A percentile compares a stretch with the other conserved stretches of the same genome.
phyloP scores from a whole-genome alignment of 352 stramenopile genomes.

The Phytophthora quininea region DNA sequence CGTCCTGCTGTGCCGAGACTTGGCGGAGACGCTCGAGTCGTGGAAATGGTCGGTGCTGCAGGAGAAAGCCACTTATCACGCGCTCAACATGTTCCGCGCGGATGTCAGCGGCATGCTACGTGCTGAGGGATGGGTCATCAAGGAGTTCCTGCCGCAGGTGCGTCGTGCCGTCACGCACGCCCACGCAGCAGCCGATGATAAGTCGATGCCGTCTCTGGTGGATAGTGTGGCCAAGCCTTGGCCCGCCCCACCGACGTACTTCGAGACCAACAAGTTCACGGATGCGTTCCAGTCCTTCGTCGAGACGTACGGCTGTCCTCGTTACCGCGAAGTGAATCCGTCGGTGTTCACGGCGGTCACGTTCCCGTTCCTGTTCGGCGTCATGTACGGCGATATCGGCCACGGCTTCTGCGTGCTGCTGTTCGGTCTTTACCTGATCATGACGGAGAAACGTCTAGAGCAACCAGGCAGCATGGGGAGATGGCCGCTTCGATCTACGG shows the following conservation, averaged over 20 bases:
- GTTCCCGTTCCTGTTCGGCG: constrained; percentile 99
- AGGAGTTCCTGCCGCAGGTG: constrained; percentile 79
- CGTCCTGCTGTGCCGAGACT: constrained; percentile 92
- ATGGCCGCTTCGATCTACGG: constrained; percentile 92
- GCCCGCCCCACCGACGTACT: constrained; percentile 97
- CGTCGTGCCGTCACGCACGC: constrained; percentile 87
- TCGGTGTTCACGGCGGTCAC: constrained; percentile 99
- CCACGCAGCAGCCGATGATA: constrained; percentile 92
- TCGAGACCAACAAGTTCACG: constrained; percentile 99
- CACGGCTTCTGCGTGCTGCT: constrained; percentile 96
- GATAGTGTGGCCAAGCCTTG: constrained; percentile 95
- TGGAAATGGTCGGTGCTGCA: constrained; percentile 98
- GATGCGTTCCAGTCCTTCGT: constrained; percentile 98
- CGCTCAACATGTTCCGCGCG: constrained; percentile 98
- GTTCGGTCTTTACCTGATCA: constrained; percentile 94
- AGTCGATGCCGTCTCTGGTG: constrained; percentile 93
- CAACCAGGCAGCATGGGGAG: constrained; percentile 87
- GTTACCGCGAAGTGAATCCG: constrained; percentile 99
- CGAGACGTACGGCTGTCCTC: constrained; percentile 98
- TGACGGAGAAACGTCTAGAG: constrained; percentile 91
- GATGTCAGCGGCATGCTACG: constrained; percentile 97
- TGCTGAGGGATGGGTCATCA: constrained; percentile 97
- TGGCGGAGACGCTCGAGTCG: constrained; percentile 93
- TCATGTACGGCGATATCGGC: constrained; percentile 99
- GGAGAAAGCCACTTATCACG: constrained; percentile 98